Evolutionary conservation across 2,329 filamentous ascomycete genomes (phyloP), one percentile per base, ranked within the genome.

Genomic region (Ambrosiella cleistominuta): DNA sequence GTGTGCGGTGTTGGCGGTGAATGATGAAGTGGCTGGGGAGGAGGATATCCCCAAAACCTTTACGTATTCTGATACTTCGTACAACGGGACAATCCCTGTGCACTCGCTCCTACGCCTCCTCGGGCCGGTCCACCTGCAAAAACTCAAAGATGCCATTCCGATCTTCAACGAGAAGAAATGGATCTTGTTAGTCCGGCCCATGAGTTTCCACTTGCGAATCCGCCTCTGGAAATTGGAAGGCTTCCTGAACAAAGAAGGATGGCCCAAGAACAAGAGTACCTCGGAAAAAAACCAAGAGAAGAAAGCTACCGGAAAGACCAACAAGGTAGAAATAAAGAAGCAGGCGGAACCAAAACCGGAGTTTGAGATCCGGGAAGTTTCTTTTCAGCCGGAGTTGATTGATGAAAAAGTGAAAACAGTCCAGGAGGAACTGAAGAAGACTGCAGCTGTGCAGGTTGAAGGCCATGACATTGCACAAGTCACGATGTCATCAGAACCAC

Each of bases 151-250:
- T 1, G 65, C 69, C 35, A 66, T 70, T 1, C 42, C 59, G 0
- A 59, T 69, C 19, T 70, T 75, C 19, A 64, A 62, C 2, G 65
- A 71, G 0, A 69, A 69, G 1, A 69, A 66, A 7, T 66, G 75
- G 17, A 70, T 74, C 56, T 67, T 80, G 60, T 63, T 79, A 57
- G 61, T 69, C 68, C 63, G 68, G 63, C 61, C 62, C 50, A 67
- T 69, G 42, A 75, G 74, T 7, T 65, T 71, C 19, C 66, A 70
- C 12, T 54, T 80, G 51, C 76, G 80, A 65, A 59, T 73, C 57
- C 69, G 73, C 57, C 68, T 83, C 7, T 83, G 80, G 80, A 76
- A 74, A 61, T 65, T 83, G 7, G 76, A 82, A 61, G 78, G 78
- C 1, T 83, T 78, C 63, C 52, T 80, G 17, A 37, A 39, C 15